These are phyloP conservation scores for Pythium plurisporium DNA, from an alignment of 352 stramenopile species.

Conservation along the genomic window DNA sequence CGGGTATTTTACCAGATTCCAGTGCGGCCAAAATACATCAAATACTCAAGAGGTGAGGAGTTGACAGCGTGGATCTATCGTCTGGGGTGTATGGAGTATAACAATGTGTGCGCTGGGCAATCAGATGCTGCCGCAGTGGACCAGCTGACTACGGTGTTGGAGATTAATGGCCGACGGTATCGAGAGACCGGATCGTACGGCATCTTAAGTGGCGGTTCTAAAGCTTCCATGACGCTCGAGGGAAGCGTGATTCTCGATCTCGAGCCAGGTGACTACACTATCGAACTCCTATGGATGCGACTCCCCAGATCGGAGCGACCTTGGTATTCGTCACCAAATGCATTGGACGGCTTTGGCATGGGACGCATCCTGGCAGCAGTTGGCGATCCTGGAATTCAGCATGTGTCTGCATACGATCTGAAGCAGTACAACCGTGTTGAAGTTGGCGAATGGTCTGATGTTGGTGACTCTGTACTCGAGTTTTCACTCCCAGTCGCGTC, in stretches of 20 bases:
- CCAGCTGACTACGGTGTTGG: slow-evolving; percentile 54
- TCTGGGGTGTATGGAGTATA: neutral
- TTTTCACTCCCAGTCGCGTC: slow-evolving; percentile 55
- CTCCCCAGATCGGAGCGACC: slow-evolving; percentile 38
- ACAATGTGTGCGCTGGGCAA: no score
- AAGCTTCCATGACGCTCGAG: slow-evolving; percentile 49
- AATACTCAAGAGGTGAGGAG: slow-evolving; percentile 43
- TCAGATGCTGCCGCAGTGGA: slow-evolving; percentile 53
- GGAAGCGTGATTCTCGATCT: slow-evolving; percentile 64
- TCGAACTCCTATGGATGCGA: slow-evolving; percentile 56
- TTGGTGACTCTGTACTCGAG: slow-evolving; percentile 71
- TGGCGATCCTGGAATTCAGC: slow-evolving; percentile 38
- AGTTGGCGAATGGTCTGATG: slow-evolving; percentile 59
- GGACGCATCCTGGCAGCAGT: slow-evolving; percentile 51
- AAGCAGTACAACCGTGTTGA: slow-evolving; percentile 30
- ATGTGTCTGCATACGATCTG: slow-evolving; percentile 56
- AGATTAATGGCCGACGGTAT: slow-evolving; percentile 63
- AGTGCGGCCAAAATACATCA: slow-evolving; percentile 48
- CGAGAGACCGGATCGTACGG: slow-evolving; percentile 68
- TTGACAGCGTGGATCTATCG: neutral
- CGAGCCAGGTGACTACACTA: slow-evolving; percentile 57
- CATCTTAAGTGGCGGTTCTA: slow-evolving; percentile 43
- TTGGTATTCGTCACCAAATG: slow-evolving; percentile 57
- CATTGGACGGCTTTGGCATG: slow-evolving; percentile 70
- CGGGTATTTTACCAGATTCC: slow-evolving; percentile 76